These are phyloP conservation scores for Schizosaccharomyces versatilis DNA, from an alignment of 1,139 yeast genomes.

Conservation along the genomic window DNA sequence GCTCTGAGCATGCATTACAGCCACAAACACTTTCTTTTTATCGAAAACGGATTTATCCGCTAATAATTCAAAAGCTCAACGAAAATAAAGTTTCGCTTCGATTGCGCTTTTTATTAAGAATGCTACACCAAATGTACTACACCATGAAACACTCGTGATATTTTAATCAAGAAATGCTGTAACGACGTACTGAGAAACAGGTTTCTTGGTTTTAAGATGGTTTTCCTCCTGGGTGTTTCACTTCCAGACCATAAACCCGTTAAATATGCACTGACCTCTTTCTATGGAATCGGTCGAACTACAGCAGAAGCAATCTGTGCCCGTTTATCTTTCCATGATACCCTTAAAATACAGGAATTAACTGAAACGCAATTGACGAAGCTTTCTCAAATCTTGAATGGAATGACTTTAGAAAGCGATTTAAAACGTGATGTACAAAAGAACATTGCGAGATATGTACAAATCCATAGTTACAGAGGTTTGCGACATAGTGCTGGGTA, in stretches of 20 bases:
- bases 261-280: slow-evolving; percentile 15
- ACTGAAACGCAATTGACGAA: slow-evolving; percentile 72
- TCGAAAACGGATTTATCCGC: too few relatives aligned
- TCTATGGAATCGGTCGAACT: slow-evolving; percentile 62
- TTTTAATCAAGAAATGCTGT: too few relatives aligned
- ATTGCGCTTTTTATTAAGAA: too few relatives aligned
- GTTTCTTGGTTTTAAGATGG: slow-evolving; percentile 1
- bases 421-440: slow-evolving; percentile 56
- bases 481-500: slow-evolving; percentile 62
- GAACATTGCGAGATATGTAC: slow-evolving; percentile 59
- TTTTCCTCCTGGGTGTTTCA: slow-evolving; percentile 8
- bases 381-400: slow-evolving; percentile 67
- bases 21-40: too few relatives aligned
- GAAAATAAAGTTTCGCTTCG: too few relatives aligned
- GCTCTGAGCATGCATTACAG: too few relatives aligned
- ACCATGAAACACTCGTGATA: too few relatives aligned
- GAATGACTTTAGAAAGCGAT: slow-evolving; percentile 65
- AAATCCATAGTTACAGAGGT: slow-evolving; percentile 73
- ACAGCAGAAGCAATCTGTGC: slow-evolving; percentile 69
- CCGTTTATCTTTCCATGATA: slow-evolving; percentile 72
- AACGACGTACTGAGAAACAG: too few relatives aligned
- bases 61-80: too few relatives aligned
- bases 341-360: slow-evolving; percentile 83
- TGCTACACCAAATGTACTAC: too few relatives aligned
- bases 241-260: slow-evolving; percentile 8